Evolutionary conservation across 345 rosid species (phyloP), one percentile per base, ranked within the genome.

Genomic region (Schrenkiella parvula): DNA sequence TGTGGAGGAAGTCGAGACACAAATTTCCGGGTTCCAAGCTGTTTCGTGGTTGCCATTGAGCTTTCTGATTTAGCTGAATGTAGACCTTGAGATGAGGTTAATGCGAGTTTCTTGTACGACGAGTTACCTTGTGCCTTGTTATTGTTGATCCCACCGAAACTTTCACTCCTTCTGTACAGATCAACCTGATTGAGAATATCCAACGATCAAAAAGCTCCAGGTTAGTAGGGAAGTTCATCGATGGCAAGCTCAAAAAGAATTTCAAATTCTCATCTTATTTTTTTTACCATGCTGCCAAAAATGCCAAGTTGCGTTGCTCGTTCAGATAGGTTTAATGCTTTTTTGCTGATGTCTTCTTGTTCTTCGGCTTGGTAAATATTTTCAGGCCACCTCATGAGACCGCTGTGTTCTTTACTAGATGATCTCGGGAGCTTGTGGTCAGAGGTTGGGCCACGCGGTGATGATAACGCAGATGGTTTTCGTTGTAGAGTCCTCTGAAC

Each of bases 361-460:
- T 78, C 81, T 52, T 67, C 41, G 26, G 71, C 66, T 19, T n/a
- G 48, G 86, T 48, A 75, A 39, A 85, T 57, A 39, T 43, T 74
- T 61, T 89, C 90, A 6, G 96, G 96, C 92, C 92, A 91, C 54
- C 90, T 89, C 88, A 91, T 83, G 46, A 91, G 85, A 50, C 79
- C 82, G 50, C 58, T 57, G 63, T 69, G 79, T 63, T 74, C 96
- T 72, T 80, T 84, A 56, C 81, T 82, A 56, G 56, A 73, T 43
- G 84, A 31, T 80, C 85, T 82, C 68, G 80, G 87, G 21, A 79
- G 66, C 47, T 82, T 88, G 71, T 87, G 88, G 61, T 87, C 93
- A 56, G 65, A 71, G 23, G 85, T 59, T 61, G 66, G 72, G 19
- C 80, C 62, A 54, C 51, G 81, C 23, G 80, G 75, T 21, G 82